Percentiles rank a stretch among this genome's conserved stretches.
phyloP scores from a whole-genome alignment of 2,329 filamentous ascomycete species.

The Penicillium verrucosum region DNA sequence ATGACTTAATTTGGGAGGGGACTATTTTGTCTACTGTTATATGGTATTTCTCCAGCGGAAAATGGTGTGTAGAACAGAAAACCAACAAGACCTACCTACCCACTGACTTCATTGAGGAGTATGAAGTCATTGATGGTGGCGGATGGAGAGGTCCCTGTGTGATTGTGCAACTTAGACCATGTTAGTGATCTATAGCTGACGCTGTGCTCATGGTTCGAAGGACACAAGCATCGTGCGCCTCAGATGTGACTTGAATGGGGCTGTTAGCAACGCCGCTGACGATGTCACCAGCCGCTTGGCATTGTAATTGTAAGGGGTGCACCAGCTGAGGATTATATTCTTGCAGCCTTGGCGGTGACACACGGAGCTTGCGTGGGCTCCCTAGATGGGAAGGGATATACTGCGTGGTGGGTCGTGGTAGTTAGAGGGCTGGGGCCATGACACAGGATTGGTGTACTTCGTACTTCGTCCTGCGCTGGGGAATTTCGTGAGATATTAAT shows the following conservation, averaged over 20 bases:
- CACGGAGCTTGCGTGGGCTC: constrained; percentile 4
- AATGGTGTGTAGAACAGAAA: not conserved
- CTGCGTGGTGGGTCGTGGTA: not conserved
- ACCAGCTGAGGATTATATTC: not conserved
- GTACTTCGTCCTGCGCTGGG: not conserved
- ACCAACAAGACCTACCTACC: not conserved
- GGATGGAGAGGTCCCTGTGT: not conserved
- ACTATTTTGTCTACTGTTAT: not conserved
- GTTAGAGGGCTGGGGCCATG: not conserved
- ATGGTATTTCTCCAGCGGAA: not conserved
- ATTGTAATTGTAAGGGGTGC: not conserved
- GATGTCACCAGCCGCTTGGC: not conserved
- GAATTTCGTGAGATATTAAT: not conserved
- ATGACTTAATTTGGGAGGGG: not conserved
- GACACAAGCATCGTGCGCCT: not conserved
- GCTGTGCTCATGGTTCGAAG: not conserved
- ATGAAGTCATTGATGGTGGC: not conserved
- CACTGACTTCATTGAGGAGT: not conserved
- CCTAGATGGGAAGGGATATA: constrained; percentile 1
- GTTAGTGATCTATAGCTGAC: not conserved
- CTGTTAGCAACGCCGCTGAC: not conserved
- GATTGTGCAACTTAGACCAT: not conserved
- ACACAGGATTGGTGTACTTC: too few species aligned
- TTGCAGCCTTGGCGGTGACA: constrained; percentile 1
- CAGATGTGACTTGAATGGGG: not conserved